Evolutionary conservation across 2,329 filamentous ascomycete species (phyloP).

Genomic region (Arthrobotrys musiformis): DNA sequence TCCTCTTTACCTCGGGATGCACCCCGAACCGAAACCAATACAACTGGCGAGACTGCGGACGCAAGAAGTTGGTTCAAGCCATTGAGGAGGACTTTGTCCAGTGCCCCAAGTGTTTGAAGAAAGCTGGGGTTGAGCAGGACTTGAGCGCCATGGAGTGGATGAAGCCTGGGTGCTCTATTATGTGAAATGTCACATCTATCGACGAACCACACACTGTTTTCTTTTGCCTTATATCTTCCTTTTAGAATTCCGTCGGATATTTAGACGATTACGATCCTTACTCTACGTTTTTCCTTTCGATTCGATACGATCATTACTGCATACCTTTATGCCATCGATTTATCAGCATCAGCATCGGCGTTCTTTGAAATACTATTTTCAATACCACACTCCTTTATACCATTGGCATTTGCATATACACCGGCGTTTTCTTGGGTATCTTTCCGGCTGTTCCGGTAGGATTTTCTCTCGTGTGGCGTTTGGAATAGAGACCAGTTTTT

Average conservation of each 20-base stretch:
- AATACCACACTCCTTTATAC: conserved; percentile 1
- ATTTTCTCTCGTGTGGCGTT: neutral
- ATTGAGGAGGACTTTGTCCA: conserved; percentile 48
- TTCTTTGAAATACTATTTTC: neutral
- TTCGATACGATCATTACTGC: conserved; percentile 13
- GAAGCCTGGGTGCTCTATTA: conserved; percentile 44
- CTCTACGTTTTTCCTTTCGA: neutral
- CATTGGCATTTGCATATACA: conserved; percentile 3
- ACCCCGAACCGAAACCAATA: conserved; percentile 41
- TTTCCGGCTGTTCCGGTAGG: neutral
- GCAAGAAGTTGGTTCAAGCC: conserved; percentile 49
- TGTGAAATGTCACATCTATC: conserved; percentile 18
- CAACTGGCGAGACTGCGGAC: conserved; percentile 52
- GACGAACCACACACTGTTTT: neutral
- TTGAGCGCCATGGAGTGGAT: conserved; percentile 53
- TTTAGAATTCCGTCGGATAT: neutral
- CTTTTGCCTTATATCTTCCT: neutral
- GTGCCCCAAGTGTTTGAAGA: conserved; percentile 48
- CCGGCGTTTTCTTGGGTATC: neutral
- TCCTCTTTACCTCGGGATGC: conserved; percentile 49
- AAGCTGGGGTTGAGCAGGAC: conserved; percentile 38
- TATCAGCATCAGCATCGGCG: conserved; percentile 26
- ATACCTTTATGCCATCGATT: neutral
- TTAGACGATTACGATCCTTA: conserved; percentile 5
- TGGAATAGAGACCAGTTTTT: neutral